Evolutionary conservation across 495 filamentous ascomycete genomes (phyloP), one percentile per base, ranked within the genome.

Genomic region (Daldinia grandis): DNA sequence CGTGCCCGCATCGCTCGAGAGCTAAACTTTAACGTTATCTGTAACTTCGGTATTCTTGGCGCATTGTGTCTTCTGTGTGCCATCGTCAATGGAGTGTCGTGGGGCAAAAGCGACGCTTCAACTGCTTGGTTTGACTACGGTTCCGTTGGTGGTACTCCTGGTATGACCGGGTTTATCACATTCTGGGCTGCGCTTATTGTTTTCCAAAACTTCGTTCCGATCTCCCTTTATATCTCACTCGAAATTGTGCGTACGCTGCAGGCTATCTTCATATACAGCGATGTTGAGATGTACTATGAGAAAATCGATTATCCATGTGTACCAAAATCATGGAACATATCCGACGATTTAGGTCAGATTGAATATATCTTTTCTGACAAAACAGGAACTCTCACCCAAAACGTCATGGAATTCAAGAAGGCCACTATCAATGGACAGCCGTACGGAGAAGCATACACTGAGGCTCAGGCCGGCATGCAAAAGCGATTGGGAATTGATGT

Each of bases 291-390:
- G 95, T 98, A 98, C 78, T 97, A 99, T 82, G 95, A 94, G 24
- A 90, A 88, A 76, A 86, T 98, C 73, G 94, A 95, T 73, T 92
- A 96, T 73, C 93, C 93, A 2, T 99, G 96, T 77, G 93, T 97
- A 5, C 96, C 96, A 12, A 98, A 98, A 72, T 93, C 95, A 2
- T 99, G 96, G 96, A 99, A 98, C 78, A 98, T 99, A 63, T 97
- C 94, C 1, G 96, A 99, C 74, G 96, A 99, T 72, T 85, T 99
- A 33, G 96, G 96, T 9, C 96, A 99, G 81, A 98, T 99, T 65
- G 96, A 99, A 78, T 99, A 98, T 80, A 97, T 99, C 69, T 99
- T 99, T 82, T 98, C 96, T 1, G 96, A 99, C 82, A 99, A 99
- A 80, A 99, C 96, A 2, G 96, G 96, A 37, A 99, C 96, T 4